These are phyloP conservation scores for Nakaseomyces uthaithaninus DNA, from an alignment of 1,139 yeast species.

Conservation along the genomic window DNA sequence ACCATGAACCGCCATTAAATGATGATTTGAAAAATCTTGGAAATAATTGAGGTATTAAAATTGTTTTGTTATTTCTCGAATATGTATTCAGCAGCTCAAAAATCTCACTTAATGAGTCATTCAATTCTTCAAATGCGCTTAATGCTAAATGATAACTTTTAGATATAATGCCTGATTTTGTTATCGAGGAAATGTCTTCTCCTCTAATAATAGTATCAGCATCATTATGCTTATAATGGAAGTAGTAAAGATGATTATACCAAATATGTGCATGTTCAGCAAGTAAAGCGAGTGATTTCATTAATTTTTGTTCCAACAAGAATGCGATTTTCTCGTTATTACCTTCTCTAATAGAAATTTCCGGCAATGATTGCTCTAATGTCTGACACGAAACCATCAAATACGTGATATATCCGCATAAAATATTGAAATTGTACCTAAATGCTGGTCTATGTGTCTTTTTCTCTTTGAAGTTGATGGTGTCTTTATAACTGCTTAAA, in stretches of 20 bases:
- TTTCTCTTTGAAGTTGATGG: background rate
- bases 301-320: background rate
- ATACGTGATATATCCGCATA: background rate
- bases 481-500: background rate
- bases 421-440: constrained; percentile 1
- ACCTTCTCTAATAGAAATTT: background rate
- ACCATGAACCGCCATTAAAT: constrained; percentile 69
- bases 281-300: background rate
- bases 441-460: background rate
- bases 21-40: constrained; percentile 56
- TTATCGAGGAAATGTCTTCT: background rate
- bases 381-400: background rate
- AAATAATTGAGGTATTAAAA: constrained; percentile 49
- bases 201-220: constrained; percentile 2
- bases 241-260: constrained; percentile 4
- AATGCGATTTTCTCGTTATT: background rate
- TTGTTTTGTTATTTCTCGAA: background rate
- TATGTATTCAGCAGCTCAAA: constrained; percentile 7
- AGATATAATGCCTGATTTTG: background rate
- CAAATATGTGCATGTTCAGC: constrained; percentile 1
- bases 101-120: constrained; percentile 20
- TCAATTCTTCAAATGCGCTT: background rate
- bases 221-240: constrained; percentile 1
- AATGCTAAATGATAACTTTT: constrained; percentile 2
- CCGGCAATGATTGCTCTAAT: background rate